Evolutionary conservation across 1,284 basidiomycete genomes (phyloP).

Genomic region (Heliocybe sulcata): DNA sequence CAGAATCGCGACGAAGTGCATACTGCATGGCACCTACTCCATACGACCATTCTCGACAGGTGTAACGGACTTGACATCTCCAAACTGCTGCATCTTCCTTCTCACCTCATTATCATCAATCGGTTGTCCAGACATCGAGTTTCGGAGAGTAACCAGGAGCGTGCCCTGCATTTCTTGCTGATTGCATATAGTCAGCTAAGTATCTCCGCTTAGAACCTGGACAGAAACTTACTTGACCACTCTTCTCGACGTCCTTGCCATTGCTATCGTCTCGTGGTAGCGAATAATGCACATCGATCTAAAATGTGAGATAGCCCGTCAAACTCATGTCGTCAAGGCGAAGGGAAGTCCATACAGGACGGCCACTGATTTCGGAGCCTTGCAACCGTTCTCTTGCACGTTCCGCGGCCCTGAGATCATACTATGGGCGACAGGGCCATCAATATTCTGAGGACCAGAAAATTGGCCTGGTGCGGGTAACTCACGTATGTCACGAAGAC

Average conservation of each 20-base stretch:
- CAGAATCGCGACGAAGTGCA: conserved; percentile 1
- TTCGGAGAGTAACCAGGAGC: conserved; percentile 70
- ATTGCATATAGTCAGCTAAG: conserved; percentile 2
- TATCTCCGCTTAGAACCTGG: neutral
- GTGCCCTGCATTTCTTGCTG: conserved; percentile 70
- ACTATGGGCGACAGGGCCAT: conserved; percentile 39
- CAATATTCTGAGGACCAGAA: neutral
- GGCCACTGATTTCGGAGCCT: conserved; percentile 75
- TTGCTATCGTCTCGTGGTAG: conserved; percentile 82
- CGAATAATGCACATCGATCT: conserved; percentile 98
- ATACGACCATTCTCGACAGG: conserved; percentile 51
- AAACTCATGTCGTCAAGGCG: too few species aligned
- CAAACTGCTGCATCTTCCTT: conserved; percentile 79
- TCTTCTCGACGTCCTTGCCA: conserved; percentile 79
- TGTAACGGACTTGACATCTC: conserved; percentile 81
- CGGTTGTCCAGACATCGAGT: conserved; percentile 54
- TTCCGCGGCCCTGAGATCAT: conserved; percentile 86
- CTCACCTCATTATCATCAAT: conserved; percentile 83
- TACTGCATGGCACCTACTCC: conserved; percentile 45
- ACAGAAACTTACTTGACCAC: conserved; percentile 52
- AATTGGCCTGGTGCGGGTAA: conserved; percentile 13
- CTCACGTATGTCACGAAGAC: conserved; percentile 96
- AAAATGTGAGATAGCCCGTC: conserved; percentile 5
- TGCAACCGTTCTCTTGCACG: conserved; percentile 84
- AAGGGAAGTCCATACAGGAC: conserved; percentile 54